Evolutionary conservation across 331 rosid species (phyloP), one percentile per base, ranked within the genome.

Genomic region (Malus hybrid): DNA sequence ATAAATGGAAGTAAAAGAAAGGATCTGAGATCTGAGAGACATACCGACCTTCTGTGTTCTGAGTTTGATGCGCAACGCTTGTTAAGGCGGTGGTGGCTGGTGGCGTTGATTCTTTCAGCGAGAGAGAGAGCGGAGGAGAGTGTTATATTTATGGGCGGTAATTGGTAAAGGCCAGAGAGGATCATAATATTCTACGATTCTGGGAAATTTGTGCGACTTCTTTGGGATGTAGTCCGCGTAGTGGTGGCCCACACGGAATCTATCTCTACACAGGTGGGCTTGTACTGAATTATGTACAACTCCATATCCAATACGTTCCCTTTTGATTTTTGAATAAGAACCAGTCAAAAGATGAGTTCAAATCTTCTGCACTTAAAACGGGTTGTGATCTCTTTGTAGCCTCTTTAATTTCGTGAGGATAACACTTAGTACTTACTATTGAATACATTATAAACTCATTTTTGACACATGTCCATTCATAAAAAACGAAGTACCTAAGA

Each of bases 1-100:
- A 20, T 11, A 28, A 74, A 27, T n/a, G 46, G 46, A 73, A 1
- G 18, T 13, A 15, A 64, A 27, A 44, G 31, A 48, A n/a, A 65
- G 16, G 68, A 32, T 64, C 19, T 44, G 70, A 64, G 78, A 74
- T 74, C 78, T 50, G 34, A 74, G 33, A 15, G 27, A 39, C 14
- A 16, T 10, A 39, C 33, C 1, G 0, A 12, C 46, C 69, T 32
- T 8, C n/a, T 24, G 8, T 28, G 22, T 5, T 62, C n/a, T 28
- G 34, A 42, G 8, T 62, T 28, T 22, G 10, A 10, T 22, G 32
- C 7, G 64, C 6, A 13, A 22, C 2, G 6, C 24, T 57, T 57
- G 63, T 6, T 11, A 59, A 20, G 56, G 42, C 29, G 65, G 33
- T 12, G 64, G 42, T 19, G 59, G 61, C 5, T 42, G 62, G 69